Percentiles rank a stretch among this genome's conserved stretches.
phyloP scores from a whole-genome alignment of 192 early-diverging fungal genomes.

The Dissophora ornata region DNA sequence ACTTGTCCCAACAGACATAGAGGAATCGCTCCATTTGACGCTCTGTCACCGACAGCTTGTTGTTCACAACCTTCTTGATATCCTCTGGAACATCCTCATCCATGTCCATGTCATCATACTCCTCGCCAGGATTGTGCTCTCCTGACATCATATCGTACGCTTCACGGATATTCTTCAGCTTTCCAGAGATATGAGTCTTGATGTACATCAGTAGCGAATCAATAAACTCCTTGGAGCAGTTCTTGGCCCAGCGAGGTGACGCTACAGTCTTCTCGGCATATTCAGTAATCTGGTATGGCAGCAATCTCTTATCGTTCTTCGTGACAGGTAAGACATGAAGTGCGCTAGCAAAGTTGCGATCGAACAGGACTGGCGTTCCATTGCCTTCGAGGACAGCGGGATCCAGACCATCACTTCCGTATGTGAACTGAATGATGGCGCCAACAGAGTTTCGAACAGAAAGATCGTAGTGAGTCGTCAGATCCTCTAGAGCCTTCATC shows the following conservation, averaged over 20 bases:
- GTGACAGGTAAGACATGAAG: constrained; percentile 33
- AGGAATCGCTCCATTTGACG: constrained; percentile 80
- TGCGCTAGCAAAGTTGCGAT: constrained; percentile 74
- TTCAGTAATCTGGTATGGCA: constrained; percentile 73
- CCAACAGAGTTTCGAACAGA: constrained; percentile 95
- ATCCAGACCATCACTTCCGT: constrained; percentile 97
- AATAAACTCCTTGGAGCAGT: constrained; percentile 73
- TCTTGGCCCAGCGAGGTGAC: constrained; percentile 60
- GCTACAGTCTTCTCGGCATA: constrained; percentile 63
- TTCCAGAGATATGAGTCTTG: constrained; percentile 62
- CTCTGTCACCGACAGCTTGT: constrained; percentile 78
- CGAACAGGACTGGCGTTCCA: constrained; percentile 88
- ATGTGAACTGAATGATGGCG: constrained; percentile 92
- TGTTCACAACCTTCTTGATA: constrained; percentile 67
- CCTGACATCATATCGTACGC: constrained; percentile 63
- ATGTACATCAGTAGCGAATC: constrained; percentile 70
- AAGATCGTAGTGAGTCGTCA: constrained; percentile 93
- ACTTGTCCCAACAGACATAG: constrained; percentile 83
- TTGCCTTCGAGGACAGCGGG: constrained; percentile 93
- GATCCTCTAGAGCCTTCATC: constrained; percentile 98
- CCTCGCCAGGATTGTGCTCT: constrained; percentile 60
- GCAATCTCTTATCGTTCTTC: constrained; percentile 54
- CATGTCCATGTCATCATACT: constrained; percentile 67
- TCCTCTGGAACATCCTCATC: constrained; percentile 56
- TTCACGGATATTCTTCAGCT: constrained; percentile 69